Evolutionary conservation across 2,329 filamentous ascomycete species (phyloP).

Genomic region (Ambrosiella xylebori): DNA sequence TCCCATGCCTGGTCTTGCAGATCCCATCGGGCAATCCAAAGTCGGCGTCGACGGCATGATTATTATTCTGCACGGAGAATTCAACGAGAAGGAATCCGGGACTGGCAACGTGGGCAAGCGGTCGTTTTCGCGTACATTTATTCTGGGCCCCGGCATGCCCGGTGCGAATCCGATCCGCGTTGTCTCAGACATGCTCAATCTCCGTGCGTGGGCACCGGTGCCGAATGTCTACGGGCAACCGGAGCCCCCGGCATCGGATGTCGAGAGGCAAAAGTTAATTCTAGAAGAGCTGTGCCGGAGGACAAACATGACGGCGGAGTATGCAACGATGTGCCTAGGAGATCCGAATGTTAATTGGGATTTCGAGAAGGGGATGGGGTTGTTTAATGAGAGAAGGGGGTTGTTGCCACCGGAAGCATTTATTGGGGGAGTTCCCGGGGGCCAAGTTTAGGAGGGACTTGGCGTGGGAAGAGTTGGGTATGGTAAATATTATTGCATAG

Average conservation of each 20-base stretch:
- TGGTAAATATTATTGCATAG: no score
- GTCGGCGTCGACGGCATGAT: constrained; percentile 61
- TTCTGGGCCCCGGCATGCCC: constrained; percentile 57
- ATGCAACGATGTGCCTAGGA: constrained; percentile 63
- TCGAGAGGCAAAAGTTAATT: constrained; percentile 46
- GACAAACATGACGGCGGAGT: constrained; percentile 66
- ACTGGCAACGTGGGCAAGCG: constrained; percentile 44
- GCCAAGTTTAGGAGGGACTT: background rate
- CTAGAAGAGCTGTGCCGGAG: constrained; percentile 57
- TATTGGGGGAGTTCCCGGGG: background rate
- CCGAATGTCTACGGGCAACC: constrained; percentile 21
- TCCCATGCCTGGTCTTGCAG: constrained; percentile 51
- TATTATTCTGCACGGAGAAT: constrained; percentile 68
- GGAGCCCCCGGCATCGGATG: no score
- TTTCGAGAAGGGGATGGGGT: constrained; percentile 52
- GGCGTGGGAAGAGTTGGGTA: no score
- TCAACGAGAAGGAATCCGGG: constrained; percentile 50
- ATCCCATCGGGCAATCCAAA: constrained; percentile 45
- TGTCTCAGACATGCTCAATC: constrained; percentile 59
- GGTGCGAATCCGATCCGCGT: constrained; percentile 51
- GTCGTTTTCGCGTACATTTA: constrained; percentile 67
- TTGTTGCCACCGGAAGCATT: constrained; percentile 34
- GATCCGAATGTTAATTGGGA: constrained; percentile 55
- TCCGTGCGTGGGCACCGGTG: constrained; percentile 46
- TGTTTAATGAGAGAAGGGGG: constrained; percentile 49